A percentile compares a stretch with the other conserved stretches of the same genome.
Evolutionary conservation across 2,329 filamentous ascomycete species (phyloP).

Genomic region (Aureobasidium pullulans): DNA sequence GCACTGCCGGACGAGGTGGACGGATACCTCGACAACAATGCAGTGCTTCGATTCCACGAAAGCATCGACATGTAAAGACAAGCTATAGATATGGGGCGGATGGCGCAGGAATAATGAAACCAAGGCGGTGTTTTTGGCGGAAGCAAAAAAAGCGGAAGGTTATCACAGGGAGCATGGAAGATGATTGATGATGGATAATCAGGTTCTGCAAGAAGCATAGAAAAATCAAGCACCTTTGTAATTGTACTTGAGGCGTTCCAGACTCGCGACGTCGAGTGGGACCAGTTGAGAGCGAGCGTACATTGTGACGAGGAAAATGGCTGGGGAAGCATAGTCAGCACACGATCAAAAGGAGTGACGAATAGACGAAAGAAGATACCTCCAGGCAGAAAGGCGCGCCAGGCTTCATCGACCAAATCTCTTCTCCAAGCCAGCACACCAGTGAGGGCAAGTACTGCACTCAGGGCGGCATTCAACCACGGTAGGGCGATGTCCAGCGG

Average conservation of each 20-base stretch:
- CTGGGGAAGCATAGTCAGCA: slow-evolving; percentile 20
- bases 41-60: slow-evolving; percentile 87
- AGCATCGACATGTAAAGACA: slow-evolving; percentile 52
- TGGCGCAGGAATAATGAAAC: background rate
- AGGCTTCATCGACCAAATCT: slow-evolving; percentile 22
- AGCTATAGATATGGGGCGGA: background rate
- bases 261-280: slow-evolving; percentile 60
- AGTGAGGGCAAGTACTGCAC: slow-evolving; percentile 43
- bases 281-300: slow-evolving; percentile 59
- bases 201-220: background rate
- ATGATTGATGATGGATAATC: background rate
- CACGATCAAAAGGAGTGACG: slow-evolving; percentile 33
- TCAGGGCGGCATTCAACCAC: slow-evolving; percentile 53
- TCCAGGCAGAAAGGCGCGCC: slow-evolving; percentile 34
- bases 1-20: slow-evolving; percentile 74
- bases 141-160: background rate
- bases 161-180: background rate
- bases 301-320: slow-evolving; percentile 56
- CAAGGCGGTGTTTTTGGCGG: background rate
- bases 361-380: slow-evolving; percentile 1
- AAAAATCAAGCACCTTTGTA: slow-evolving; percentile 56
- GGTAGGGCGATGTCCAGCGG: slow-evolving; percentile 55
- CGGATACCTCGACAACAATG: slow-evolving; percentile 76
- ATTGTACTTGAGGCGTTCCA: slow-evolving; percentile 55
- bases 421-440: slow-evolving; percentile 33